Base-by-base conservation (phyloP, 257 asterid species). In the Solanum pimpinellifolium region DNA sequence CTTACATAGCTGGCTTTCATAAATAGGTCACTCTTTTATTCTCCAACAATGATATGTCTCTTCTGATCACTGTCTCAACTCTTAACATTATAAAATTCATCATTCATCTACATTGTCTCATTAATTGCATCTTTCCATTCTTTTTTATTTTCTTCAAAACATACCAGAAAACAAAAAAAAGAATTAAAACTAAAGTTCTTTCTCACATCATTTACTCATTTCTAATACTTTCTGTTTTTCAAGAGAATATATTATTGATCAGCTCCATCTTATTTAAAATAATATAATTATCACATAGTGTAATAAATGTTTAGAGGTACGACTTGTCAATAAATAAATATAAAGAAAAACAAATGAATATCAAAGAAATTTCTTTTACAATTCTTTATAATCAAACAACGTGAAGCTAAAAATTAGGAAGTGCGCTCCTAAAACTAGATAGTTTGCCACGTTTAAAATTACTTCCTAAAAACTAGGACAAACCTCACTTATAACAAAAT, bases 1-100 rank as follows among this genome's bases (percentile, higher is more conserved):
- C 12, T 78, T 78, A 46, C 25, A 29, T 27, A 80, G 68, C 44
- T 80, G 84, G 27, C 42, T 27, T 80, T 27, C 6, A 78, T 78
- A 78, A 47, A 18, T 80, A 8, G 1, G 27, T 21, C 35, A 80
- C 11, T 27, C 84, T 80, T 52, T 80, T 47, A 80, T 80, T 80
- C 84, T 86, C 70, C 88, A 65, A 35, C 83, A 33, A 37, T 59
- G 35, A 90, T 85, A 86, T 62, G 76, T 41, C 85, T 87, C 25
- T 35, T 87, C 65, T 47, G 29, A 77, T 86, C 86, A 59, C 41
- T 87, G 86, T 70, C 59, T 27, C 20, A 14, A 42, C 62, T 70
- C 46, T 59, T 5, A 10, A 27, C 84, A 46, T 78, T 78, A 25
- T 46, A 80, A 44, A 2, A 47, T 9, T 47, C 18, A 80, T 39